Percentiles rank a stretch among this genome's conserved stretches.
Conservation (phyloP, 2,329 filamentous ascomycete genomes). For the Blastomyces percursus region DNA sequence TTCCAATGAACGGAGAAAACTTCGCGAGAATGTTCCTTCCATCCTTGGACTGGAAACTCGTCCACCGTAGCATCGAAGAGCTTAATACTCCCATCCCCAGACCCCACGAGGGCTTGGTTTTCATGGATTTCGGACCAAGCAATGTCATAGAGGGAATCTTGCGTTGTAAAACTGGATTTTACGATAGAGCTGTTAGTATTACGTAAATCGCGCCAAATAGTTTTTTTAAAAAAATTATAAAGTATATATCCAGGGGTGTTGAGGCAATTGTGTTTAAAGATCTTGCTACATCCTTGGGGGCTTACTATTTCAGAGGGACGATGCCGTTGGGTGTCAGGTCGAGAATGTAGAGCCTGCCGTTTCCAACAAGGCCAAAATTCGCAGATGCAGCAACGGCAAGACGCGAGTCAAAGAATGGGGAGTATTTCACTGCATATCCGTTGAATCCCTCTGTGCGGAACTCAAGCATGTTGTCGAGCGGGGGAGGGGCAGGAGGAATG, state of each 20-base stretch:
- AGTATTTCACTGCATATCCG: conserved; percentile 95
- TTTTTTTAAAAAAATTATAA: neutral
- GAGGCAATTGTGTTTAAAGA: neutral
- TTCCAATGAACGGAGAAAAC: conserved; percentile 92
- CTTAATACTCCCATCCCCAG: conserved; percentile 89
- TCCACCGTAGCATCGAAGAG: conserved; percentile 76
- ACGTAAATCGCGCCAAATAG: neutral
- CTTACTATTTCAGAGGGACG: conserved; percentile 67
- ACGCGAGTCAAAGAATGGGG: conserved; percentile 91
- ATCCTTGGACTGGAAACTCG: conserved; percentile 80
- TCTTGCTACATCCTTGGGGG: conserved; percentile 13
- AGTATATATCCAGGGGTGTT: neutral
- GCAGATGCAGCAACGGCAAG: conserved; percentile 82
- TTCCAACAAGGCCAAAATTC: conserved; percentile 95
- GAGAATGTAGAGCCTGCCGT: conserved; percentile 78
- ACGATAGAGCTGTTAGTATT: conserved; percentile 2
- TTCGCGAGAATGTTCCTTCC: conserved; percentile 87
- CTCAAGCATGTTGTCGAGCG: conserved; percentile 60
- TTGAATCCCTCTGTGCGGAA: conserved; percentile 91
- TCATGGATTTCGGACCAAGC: conserved; percentile 95
- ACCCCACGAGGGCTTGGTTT: conserved; percentile 80
- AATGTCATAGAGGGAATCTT: conserved; percentile 91
- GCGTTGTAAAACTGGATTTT: conserved; percentile 69
- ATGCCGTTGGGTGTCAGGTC: conserved; percentile 75
- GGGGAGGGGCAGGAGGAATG: neutral